Evolutionary conservation across 116 monocot genomes (phyloP).

Genomic region (Cymodocea nodosa): DNA sequence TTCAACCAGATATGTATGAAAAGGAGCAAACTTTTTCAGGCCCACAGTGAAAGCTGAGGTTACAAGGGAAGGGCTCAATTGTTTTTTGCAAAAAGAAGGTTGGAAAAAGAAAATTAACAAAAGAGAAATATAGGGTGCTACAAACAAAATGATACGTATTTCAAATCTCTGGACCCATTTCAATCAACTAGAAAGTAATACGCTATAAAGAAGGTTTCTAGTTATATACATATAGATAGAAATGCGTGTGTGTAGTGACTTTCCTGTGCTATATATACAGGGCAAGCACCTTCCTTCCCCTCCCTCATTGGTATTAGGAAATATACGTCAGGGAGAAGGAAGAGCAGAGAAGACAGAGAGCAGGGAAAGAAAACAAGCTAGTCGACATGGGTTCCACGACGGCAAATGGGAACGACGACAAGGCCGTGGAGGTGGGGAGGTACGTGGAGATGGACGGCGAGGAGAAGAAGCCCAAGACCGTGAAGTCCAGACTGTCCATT

Average conservation of each 20-base stretch:
- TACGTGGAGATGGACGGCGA: slow-evolving; percentile 85
- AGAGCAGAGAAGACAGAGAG: not conserved
- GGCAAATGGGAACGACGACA: slow-evolving; percentile 38
- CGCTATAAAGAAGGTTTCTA: too few species aligned
- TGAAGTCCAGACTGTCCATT: slow-evolving; percentile 59
- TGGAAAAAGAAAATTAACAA: not conserved
- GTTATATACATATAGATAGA: too few species aligned
- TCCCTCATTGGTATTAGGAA: not conserved
- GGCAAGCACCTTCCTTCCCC: not conserved
- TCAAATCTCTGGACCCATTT: too few species aligned
- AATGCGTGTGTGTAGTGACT: not conserved
- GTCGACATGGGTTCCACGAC: slow-evolving; percentile 8
- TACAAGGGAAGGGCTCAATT: too few species aligned
- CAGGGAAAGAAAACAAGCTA: not conserved
- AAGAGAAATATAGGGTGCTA: too few species aligned
- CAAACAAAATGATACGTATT: not conserved
- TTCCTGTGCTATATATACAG: slow-evolving; percentile 5
- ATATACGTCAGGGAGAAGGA: not conserved
- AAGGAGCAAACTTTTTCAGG: too few species aligned
- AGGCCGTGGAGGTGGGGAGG: slow-evolving; percentile 65
- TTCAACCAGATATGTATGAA: too few species aligned
- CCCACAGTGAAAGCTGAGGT: too few species aligned
- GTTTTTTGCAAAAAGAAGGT: too few species aligned
- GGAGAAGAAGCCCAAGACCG: slow-evolving; percentile 22
- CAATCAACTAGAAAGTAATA: too few species aligned